Evolutionary conservation across 2,329 filamentous ascomycete species (phyloP), one percentile per base, ranked within the genome.

Genomic region (Aspergillus fructus): DNA sequence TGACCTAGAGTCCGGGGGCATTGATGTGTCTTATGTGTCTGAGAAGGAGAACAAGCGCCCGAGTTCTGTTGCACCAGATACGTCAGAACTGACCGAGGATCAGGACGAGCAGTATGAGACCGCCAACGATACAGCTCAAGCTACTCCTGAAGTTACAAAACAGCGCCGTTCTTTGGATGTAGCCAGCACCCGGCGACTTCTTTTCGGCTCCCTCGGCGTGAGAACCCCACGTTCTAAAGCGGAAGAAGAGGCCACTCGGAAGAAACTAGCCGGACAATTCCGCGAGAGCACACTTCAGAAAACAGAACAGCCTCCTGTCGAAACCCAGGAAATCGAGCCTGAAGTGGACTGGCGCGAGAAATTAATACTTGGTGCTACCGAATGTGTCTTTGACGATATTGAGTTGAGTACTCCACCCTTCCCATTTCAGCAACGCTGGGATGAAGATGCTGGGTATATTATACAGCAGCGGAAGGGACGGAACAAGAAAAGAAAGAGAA

Each of bases 381-480:
- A 97, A 71, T 97, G 93, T 73, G 85, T 86, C 60, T 82, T 89
- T n/a, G 83, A 89, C 30, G 83, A 81, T 5, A 76, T 91, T 40
- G 77, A 83, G 33, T 79, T 96, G 46, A 89, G 84, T 53, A 83
- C 90, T 34, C 93, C 93, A 0, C 90, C 93, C 0, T 97, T 96
- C 68, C 93, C 93, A 0, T 97, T 97, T 71, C 80, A 89, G 15
- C 92, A 97, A 72, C 84, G 90, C 47, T 97, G 93, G 93, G 91
- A 96, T 72, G 83, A 85, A 3, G 88, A 91, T 59, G 89, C 93
- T 66, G 81, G 84, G 53, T 62, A 67, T 49, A 68, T 62, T 66
- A 80, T 78, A 62, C 74, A 67, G 56, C 71, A 71, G 61, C 70
- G 64, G 58, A 75, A 72, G 61, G 73, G 68, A 21, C 68, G 61